phyloP scores from a whole-genome alignment of 352 stramenopile genomes.

The Elongisporangium senticosum region DNA sequence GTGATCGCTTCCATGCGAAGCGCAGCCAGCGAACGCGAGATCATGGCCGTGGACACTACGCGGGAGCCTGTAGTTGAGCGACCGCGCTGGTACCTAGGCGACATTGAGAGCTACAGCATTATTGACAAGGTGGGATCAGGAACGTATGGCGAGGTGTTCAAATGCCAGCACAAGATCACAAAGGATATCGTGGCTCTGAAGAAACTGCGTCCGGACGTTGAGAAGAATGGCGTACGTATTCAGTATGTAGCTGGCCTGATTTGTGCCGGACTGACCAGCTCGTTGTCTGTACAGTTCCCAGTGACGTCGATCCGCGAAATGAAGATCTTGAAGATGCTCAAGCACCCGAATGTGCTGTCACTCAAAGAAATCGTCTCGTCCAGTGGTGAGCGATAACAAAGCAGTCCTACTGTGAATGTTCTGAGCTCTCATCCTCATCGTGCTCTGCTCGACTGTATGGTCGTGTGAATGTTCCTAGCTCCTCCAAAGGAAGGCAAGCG shows the following conservation, averaged over 20 bases:
- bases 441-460: slow-evolving; percentile 5
- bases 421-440: slow-evolving; percentile 8
- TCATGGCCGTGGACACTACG: slow-evolving; percentile 42
- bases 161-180: slow-evolving; percentile 82
- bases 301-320: slow-evolving; percentile 96
- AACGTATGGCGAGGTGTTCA: slow-evolving; percentile 86
- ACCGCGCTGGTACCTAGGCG: slow-evolving; percentile 72
- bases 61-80: slow-evolving; percentile 32
- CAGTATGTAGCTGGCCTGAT: background rate
- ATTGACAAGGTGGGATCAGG: slow-evolving; percentile 85
- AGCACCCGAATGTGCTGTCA: slow-evolving; percentile 93
- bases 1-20: slow-evolving; percentile 68
- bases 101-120: slow-evolving; percentile 86
- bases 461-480: slow-evolving; percentile 20
- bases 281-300: slow-evolving; percentile 67
- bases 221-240: slow-evolving; percentile 76
- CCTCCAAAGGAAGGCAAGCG: slow-evolving; percentile 78
- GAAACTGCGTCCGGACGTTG: slow-evolving; percentile 76
- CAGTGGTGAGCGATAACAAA: slow-evolving; percentile 28
- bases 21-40: slow-evolving; percentile 67
- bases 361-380: slow-evolving; percentile 94
- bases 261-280: background rate
- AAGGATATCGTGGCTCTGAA: slow-evolving; percentile 86
- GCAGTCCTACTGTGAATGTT: background rate
- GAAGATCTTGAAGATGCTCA: slow-evolving; percentile 95